These are phyloP conservation scores for Turritis glabra DNA, from an alignment of 345 rosid genomes.

Conservation along the genomic window DNA sequence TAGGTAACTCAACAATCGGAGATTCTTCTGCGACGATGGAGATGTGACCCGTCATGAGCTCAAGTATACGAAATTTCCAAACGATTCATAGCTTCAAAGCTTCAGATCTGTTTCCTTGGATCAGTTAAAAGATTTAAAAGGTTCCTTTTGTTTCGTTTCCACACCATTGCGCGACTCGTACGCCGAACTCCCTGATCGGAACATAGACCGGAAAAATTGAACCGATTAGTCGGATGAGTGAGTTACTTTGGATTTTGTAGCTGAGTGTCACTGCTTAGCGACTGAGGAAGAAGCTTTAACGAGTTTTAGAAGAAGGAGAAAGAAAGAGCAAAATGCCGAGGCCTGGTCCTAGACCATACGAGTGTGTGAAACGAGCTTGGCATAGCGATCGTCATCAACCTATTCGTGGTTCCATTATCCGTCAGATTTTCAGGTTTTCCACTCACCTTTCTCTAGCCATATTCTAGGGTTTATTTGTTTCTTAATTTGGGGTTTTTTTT, in stretches of 20 bases:
- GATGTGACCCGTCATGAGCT: background rate
- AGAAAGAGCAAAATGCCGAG: slow-evolving; percentile 63
- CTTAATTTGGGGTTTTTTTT: slow-evolving; percentile 21
- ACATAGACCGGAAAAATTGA: background rate
- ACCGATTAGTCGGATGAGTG: background rate
- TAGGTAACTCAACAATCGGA: background rate
- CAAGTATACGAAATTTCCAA: background rate
- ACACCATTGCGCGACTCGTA: slow-evolving; percentile 1
- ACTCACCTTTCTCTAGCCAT: background rate
- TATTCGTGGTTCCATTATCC: slow-evolving; percentile 81
- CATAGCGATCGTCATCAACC: slow-evolving; percentile 96
- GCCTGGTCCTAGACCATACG: slow-evolving; percentile 94
- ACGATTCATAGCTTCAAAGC: background rate
- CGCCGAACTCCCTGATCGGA: background rate
- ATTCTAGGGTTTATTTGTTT: slow-evolving; percentile 22
- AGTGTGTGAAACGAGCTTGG: slow-evolving; percentile 96
- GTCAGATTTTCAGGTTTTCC: slow-evolving; percentile 85
- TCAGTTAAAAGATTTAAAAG: background rate
- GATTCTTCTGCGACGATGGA: background rate
- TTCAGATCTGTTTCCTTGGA: slow-evolving; percentile 28
- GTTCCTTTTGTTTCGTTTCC: background rate
- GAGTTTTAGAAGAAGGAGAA: background rate
- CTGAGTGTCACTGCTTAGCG: background rate
- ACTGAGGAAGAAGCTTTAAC: background rate
- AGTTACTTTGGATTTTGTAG: too few species aligned